Conservation (phyloP, 1,139 yeast species). For the Suhomyces kunorum region DNA sequence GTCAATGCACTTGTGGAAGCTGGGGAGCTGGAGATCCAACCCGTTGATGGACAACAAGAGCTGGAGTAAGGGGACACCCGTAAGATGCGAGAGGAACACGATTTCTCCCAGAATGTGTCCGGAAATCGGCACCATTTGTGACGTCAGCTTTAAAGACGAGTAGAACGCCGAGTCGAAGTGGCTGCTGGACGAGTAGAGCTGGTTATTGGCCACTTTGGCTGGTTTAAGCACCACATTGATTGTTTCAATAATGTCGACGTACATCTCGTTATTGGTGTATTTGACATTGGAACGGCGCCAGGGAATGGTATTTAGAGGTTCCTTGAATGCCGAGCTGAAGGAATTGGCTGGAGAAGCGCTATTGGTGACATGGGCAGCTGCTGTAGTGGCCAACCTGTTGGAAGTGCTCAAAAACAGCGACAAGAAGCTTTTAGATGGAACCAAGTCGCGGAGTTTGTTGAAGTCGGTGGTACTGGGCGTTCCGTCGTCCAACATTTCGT, state of each 20-base stretch:
- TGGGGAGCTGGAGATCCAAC: slow-evolving; percentile 48
- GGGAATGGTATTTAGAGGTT: slow-evolving; percentile 42
- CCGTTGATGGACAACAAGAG: slow-evolving; percentile 51
- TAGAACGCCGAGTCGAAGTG: slow-evolving; percentile 23
- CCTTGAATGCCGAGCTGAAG: neutral
- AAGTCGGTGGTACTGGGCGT: slow-evolving; percentile 71
- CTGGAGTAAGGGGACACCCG: slow-evolving; percentile 75
- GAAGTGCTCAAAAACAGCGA: slow-evolving; percentile 40
- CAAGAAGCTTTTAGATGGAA: slow-evolving; percentile 57
- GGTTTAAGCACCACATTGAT: slow-evolving; percentile 48
- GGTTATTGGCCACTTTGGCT: slow-evolving; percentile 7
- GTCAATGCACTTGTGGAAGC: slow-evolving; percentile 62
- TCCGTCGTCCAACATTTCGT: slow-evolving; percentile 78
- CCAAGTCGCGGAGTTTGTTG: slow-evolving; percentile 66
- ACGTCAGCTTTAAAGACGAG: slow-evolving; percentile 19
- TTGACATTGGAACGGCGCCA: slow-evolving; percentile 73
- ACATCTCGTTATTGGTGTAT: slow-evolving; percentile 76
- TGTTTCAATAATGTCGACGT: slow-evolving; percentile 71
- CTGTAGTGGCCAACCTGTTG: slow-evolving; percentile 32
- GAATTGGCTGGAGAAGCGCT: slow-evolving; percentile 2
- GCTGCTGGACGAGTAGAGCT: slow-evolving; percentile 11
- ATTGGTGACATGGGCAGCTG: slow-evolving; percentile 14
- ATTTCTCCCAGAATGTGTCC: slow-evolving; percentile 69
- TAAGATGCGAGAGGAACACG: slow-evolving; percentile 63
- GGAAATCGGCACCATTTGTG: slow-evolving; percentile 42